Base-by-base conservation (phyloP, 352 stramenopile species). In the Phytophthora chlamydospora region DNA sequence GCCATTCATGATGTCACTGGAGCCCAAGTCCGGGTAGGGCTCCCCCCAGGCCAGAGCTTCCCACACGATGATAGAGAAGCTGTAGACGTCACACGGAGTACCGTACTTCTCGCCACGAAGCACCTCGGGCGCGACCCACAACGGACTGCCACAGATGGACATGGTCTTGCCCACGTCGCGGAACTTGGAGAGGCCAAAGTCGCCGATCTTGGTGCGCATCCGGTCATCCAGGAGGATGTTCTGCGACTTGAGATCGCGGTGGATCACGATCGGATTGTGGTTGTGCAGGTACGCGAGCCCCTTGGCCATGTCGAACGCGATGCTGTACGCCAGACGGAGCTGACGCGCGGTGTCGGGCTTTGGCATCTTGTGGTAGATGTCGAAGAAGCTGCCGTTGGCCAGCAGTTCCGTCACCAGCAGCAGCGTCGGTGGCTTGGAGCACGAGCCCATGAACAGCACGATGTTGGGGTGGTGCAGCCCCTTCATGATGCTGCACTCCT, bases 361-460 rank as follows among this genome's bases (percentile, higher is more conserved):
- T 1, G 84, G 69, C 27, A 90, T 74, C 63, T 94, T 92, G 77
- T 94, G 87, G 68, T 94, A 95, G 31, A 91, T 92, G 66, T 95
- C 87, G 40, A 93, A 94, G 69, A 95, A 92, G 50, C 82, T 92
- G 42, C 83, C 85, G 50, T 92, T 93, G 8, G 78, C 54, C 16
- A 95, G 91, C 29, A 98, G 68, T 73, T 99, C 96, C 0, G 96
- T 98, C 17, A 99, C 85, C 17, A 99, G 97, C 24, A 97, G 75
- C 24, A 98, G 74, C 64, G 98, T 98, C 27, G 95, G 95, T n/a
- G 96, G 90, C 59, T 97, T 91, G n/a, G 97, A 91, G 79, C 95
- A 99, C 16, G 96, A 98, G 29, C 96, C 96, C 90, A 99, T 98
- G 67, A 98, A 99, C 10, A 99, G 77, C 57, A 98, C 97, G 52